Evolutionary conservation across 2,329 filamentous ascomycete genomes (phyloP).

Genomic region (Botryosphaeria dothidea): DNA sequence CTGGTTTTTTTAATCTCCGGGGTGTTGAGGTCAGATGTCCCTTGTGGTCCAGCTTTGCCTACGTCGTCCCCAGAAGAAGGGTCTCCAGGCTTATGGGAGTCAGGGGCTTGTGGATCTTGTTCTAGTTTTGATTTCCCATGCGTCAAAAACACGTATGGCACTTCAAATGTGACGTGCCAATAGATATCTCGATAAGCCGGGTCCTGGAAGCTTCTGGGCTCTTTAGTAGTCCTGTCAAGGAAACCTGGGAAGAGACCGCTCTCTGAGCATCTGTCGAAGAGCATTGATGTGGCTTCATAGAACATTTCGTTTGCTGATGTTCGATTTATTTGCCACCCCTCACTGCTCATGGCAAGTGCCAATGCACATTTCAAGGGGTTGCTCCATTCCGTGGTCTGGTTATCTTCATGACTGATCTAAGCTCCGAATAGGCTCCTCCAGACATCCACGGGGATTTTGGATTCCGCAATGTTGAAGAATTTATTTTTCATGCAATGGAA

Average conservation of each 20-base stretch:
- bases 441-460: neutral
- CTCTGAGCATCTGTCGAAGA: neutral
- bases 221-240: neutral
- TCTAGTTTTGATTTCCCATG: neutral
- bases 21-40: neutral
- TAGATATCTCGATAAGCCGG: neutral
- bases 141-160: slow-evolving; percentile 14
- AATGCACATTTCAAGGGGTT: neutral
- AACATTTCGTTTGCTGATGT: neutral
- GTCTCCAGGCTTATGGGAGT: neutral
- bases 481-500: slow-evolving; percentile 17
- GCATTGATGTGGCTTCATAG: accelerated
- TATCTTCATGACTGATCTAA: neutral
- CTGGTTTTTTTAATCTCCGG: neutral
- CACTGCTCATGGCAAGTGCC: neutral
- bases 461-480: neutral
- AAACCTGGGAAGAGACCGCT: neutral
- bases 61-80: neutral
- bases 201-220: neutral
- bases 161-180: slow-evolving; percentile 16
- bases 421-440: neutral
- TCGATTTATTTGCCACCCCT: neutral
- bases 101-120: neutral
- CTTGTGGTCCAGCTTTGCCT: neutral
- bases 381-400: neutral